Evolutionary conservation across 2,329 filamentous ascomycete species (phyloP).

Genomic region (Arthrinium puccinioides): DNA sequence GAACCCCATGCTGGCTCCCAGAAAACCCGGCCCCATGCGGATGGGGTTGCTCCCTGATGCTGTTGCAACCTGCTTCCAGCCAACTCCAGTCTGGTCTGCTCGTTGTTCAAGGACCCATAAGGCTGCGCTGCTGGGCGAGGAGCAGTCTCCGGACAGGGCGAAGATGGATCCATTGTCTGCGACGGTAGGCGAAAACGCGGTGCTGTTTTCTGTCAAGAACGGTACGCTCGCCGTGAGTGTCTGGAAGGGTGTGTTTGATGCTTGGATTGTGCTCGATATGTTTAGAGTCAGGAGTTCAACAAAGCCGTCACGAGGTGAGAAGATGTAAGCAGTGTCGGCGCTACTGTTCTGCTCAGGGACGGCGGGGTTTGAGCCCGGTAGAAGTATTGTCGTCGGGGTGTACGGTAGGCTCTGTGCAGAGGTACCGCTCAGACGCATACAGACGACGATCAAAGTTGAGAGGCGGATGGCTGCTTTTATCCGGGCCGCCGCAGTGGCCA

Average conservation of each 20-base stretch:
- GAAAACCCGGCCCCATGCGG: conserved; percentile 38
- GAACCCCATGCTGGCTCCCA: conserved; percentile 57
- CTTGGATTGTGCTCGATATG: conserved; percentile 48
- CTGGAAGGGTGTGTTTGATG: conserved; percentile 34
- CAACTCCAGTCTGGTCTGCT: conserved; percentile 26
- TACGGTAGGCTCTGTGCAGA: conserved; percentile 58
- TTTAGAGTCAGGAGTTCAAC: conserved; percentile 58
- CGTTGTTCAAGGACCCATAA: conserved; percentile 63
- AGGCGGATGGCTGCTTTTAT: conserved; percentile 14
- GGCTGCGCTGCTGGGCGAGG: conserved; percentile 39
- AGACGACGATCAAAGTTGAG: conserved; percentile 12
- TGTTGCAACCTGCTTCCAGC: conserved; percentile 31
- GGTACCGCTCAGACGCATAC: conserved; percentile 9
- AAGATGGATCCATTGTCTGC: conserved; percentile 62
- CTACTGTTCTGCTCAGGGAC: conserved; percentile 23
- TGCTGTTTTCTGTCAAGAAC: conserved; percentile 48
- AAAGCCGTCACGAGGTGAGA: conserved; percentile 45
- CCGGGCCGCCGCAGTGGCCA: conserved; percentile 4
- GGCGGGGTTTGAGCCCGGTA: conserved; percentile 39
- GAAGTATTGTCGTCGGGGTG: conserved; percentile 66
- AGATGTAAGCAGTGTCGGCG: conserved; percentile 59
- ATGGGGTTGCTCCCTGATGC: conserved; percentile 13
- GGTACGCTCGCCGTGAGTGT: conserved; percentile 51
- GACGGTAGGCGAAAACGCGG: conserved; percentile 61
- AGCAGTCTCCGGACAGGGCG: conserved; percentile 70